A percentile compares a stretch with the other conserved stretches of the same genome.
phyloP scores from a whole-genome alignment of 768 basidiomycete species.

The Xerocomellus dryophilus region DNA sequence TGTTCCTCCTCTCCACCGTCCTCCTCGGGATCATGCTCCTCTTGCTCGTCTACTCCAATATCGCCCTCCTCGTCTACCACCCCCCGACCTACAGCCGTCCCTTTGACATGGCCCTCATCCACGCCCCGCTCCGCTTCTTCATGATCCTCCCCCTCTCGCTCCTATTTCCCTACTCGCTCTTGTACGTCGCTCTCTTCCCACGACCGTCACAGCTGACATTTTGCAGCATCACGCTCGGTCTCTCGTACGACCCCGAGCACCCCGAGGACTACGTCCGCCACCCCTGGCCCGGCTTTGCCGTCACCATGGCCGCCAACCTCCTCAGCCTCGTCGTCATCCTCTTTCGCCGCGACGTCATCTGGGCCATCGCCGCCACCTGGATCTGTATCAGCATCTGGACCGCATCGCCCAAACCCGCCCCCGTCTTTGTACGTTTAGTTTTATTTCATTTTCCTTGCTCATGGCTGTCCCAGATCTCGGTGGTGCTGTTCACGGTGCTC shows the following conservation, averaged over 20 bases:
- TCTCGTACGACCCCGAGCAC: conserved; percentile 49
- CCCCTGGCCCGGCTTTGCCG: conserved; percentile 71
- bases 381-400: conserved; percentile 65
- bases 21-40: conserved; percentile 68
- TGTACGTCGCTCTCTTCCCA: conserved; percentile 33
- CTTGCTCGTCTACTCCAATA: conserved; percentile 73
- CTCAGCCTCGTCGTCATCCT: conserved; percentile 53
- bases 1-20: conserved; percentile 74
- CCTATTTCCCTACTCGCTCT: conserved; percentile 53
- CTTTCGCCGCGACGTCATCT: conserved; percentile 65
- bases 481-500: conserved; percentile 59
- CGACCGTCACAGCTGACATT: background rate
- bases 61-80: conserved; percentile 74
- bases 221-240: conserved; percentile 63
- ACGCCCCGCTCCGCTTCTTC: conserved; percentile 76
- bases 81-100: conserved; percentile 56
- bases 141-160: conserved; percentile 52
- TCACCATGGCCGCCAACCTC: conserved; percentile 62
- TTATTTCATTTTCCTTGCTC: background rate
- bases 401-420: conserved; percentile 56
- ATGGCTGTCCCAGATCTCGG: conserved; percentile 45
- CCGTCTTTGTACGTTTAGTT: conserved; percentile 54
- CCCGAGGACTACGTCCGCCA: conserved; percentile 56
- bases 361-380: conserved; percentile 75
- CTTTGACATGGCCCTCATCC: conserved; percentile 78